A percentile compares a stretch with the other conserved stretches of the same genome.
These are phyloP conservation scores for Gracilaria domingensis DNA, from an alignment of 23 red algal species.

Conservation along the genomic window DNA sequence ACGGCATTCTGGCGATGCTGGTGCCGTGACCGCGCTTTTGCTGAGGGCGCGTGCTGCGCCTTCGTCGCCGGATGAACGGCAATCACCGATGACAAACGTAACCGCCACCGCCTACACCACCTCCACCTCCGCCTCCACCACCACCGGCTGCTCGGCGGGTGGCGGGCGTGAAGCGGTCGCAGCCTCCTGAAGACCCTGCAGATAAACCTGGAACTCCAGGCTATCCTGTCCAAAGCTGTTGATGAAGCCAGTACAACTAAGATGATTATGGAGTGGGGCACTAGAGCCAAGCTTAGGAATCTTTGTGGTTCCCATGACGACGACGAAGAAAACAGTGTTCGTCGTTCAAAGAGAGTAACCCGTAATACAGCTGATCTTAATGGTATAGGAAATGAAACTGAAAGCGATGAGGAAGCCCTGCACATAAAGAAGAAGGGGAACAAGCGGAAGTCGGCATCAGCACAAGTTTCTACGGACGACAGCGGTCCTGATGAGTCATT, in stretches of 20 bases:
- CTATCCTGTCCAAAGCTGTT: constrained; percentile 1
- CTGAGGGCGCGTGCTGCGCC: not conserved
- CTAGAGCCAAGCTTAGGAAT: constrained; percentile 3
- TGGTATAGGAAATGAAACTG: not conserved
- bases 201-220: constrained; percentile 10
- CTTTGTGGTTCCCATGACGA: not conserved
- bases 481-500: not conserved
- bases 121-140: not conserved
- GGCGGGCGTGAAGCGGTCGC: not conserved
- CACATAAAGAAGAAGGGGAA: not conserved
- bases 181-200: not conserved
- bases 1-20: constrained; percentile 24
- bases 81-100: not conserved
- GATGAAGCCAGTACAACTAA: not conserved
- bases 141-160: not conserved
- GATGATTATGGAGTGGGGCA: constrained; percentile 11
- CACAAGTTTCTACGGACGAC: not conserved
- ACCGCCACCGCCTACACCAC: no score
- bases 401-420: not conserved
- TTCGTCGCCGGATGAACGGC: not conserved
- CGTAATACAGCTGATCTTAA: not conserved
- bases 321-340: not conserved
- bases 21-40: constrained; percentile 1
- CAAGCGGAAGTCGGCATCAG: not conserved
- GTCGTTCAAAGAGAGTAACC: not conserved